phyloP scores from a whole-genome alignment of 805 yeast species.

The Brettanomyces naardenensis region DNA sequence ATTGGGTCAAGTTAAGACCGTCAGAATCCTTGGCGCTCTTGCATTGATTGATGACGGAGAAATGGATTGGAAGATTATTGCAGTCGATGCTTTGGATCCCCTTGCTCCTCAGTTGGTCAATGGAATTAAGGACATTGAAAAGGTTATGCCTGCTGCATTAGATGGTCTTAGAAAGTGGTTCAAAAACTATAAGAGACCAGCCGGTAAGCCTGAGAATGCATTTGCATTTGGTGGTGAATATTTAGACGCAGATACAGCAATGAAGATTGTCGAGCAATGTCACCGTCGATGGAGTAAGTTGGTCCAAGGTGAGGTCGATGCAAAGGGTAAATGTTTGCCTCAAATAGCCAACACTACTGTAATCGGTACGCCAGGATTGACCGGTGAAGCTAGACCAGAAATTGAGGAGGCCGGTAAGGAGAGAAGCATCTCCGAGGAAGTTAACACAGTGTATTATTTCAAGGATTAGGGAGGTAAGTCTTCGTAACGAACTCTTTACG shows the following conservation, averaged over 20 bases:
- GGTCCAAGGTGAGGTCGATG: slow-evolving; percentile 33
- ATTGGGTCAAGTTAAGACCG: slow-evolving; percentile 50
- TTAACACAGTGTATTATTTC: slow-evolving; percentile 19
- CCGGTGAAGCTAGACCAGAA: background rate
- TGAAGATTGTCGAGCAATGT: slow-evolving; percentile 54
- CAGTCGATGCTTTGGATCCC: slow-evolving; percentile 60
- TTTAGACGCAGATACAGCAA: slow-evolving; percentile 40
- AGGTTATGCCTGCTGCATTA: slow-evolving; percentile 62
- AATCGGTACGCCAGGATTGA: slow-evolving; percentile 16
- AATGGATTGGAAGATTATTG: slow-evolving; percentile 89
- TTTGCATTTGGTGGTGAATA: slow-evolving; percentile 65
- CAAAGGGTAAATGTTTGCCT: slow-evolving; percentile 18
- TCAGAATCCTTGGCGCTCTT: slow-evolving; percentile 66
- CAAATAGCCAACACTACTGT: slow-evolving; percentile 32
- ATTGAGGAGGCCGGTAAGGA: slow-evolving; percentile 14
- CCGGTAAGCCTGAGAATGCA: slow-evolving; percentile 67
- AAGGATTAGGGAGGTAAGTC: slow-evolving; percentile 8
- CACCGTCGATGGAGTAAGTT: slow-evolving; percentile 60
- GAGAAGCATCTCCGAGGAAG: slow-evolving; percentile 31
- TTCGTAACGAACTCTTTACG: too few relatives aligned
- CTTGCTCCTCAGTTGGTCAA: slow-evolving; percentile 47
- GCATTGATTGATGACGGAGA: slow-evolving; percentile 90
- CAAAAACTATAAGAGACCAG: slow-evolving; percentile 75
- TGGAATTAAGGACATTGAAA: slow-evolving; percentile 61
- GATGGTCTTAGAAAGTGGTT: slow-evolving; percentile 72